Evolutionary conservation across 257 asterid species (phyloP).

Genomic region (Przewalskia tangutica): DNA sequence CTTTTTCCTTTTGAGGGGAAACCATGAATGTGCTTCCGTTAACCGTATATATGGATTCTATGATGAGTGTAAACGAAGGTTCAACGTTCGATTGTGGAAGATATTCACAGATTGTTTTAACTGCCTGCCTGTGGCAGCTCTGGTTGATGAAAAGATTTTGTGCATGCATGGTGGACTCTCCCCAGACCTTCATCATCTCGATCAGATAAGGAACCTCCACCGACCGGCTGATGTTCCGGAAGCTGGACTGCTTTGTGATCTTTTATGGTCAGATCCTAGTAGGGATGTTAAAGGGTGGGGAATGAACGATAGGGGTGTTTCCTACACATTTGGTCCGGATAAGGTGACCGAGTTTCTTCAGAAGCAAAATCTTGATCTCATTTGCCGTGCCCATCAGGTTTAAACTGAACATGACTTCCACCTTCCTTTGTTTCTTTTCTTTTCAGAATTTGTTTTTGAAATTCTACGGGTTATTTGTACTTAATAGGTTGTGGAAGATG

Average conservation of each 20-base stretch:
- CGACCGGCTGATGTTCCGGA: slow-evolving; percentile 76
- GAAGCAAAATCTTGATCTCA: slow-evolving; percentile 65
- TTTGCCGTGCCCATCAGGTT: slow-evolving; percentile 87
- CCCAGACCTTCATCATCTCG: slow-evolving; percentile 48
- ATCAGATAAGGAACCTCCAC: slow-evolving; percentile 56
- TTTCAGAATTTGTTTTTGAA: not conserved
- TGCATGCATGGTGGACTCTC: slow-evolving; percentile 93
- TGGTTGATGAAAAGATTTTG: slow-evolving; percentile 63
- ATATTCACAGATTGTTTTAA: slow-evolving; percentile 66
- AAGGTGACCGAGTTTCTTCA: slow-evolving; percentile 57
- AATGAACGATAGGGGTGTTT: slow-evolving; percentile 63
- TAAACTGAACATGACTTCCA: not conserved
- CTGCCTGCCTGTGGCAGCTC: slow-evolving; percentile 72
- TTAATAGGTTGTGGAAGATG: slow-evolving; percentile 66
- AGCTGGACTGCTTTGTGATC: slow-evolving; percentile 62
- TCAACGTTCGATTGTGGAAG: slow-evolving; percentile 61
- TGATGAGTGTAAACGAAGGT: slow-evolving; percentile 70
- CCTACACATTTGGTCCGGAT: slow-evolving; percentile 64
- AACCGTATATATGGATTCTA: slow-evolving; percentile 74
- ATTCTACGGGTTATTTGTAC: not conserved
- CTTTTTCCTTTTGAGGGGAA: slow-evolving; percentile 74
- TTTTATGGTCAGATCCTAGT: slow-evolving; percentile 76
- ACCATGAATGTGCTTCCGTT: slow-evolving; percentile 74
- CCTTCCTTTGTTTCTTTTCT: not conserved
- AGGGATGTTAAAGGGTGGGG: slow-evolving; percentile 75